Percentiles rank a stretch among this genome's conserved stretches.
Evolutionary conservation across 2,329 filamentous ascomycete genomes (phyloP).

Genomic region (Epichloe scottii): DNA sequence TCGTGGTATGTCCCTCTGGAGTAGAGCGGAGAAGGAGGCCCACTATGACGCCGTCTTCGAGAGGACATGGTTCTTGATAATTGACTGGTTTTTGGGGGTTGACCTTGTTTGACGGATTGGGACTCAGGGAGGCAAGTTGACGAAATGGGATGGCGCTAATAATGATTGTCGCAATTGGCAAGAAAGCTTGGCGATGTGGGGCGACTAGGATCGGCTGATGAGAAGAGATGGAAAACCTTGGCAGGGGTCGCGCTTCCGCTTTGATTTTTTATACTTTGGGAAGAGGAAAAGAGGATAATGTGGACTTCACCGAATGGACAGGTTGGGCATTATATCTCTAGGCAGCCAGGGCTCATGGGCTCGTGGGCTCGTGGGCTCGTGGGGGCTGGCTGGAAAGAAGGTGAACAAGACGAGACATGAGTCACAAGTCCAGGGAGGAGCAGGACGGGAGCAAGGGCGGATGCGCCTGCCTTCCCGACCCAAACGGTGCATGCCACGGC

Average conservation of each 20-base stretch:
- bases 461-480: background rate
- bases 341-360: background rate
- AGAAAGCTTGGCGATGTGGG: background rate
- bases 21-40: background rate
- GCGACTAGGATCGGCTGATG: background rate
- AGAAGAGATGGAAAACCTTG: background rate
- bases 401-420: background rate
- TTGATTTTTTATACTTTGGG: no score
- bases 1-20: background rate
- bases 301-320: background rate
- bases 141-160: background rate
- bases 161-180: background rate
- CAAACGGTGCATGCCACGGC: background rate
- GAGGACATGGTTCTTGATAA: background rate
- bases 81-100: no score
- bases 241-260: background rate
- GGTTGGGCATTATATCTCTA: background rate
- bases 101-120: background rate
- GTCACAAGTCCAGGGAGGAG: no score
- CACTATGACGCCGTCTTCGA: slow-evolving; percentile 2
- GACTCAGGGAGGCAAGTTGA: background rate
- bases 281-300: background rate
- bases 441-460: background rate
- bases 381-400: background rate
- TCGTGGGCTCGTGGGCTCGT: background rate